A percentile compares a stretch with the other conserved stretches of the same genome.
These are phyloP conservation scores for Angomonas ambiguus DNA, from an alignment of 208 protist genomes.

Conservation along the genomic window DNA sequence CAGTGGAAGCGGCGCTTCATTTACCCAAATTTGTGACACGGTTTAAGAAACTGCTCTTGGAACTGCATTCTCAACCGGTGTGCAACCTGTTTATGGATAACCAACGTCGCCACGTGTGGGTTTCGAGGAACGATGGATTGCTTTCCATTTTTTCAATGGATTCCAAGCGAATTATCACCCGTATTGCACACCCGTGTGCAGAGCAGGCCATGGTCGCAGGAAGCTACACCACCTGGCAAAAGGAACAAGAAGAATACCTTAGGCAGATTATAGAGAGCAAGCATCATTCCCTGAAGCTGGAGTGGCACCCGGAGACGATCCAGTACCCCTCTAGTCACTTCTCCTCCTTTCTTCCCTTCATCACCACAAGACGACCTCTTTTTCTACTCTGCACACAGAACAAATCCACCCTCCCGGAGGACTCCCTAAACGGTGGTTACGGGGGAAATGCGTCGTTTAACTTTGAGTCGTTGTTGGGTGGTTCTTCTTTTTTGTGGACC, in stretches of 20 bases:
- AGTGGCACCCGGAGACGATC: slow-evolving; percentile 56
- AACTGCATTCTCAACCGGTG: slow-evolving; percentile 75
- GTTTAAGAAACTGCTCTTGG: slow-evolving; percentile 47
- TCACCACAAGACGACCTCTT: slow-evolving; percentile 22
- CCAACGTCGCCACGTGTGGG: slow-evolving; percentile 45
- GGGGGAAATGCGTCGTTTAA: neutral
- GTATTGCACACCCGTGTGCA: slow-evolving; percentile 63
- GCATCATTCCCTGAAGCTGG: slow-evolving; percentile 23
- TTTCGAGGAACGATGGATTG: slow-evolving; percentile 71
- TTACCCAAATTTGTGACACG: slow-evolving; percentile 44
- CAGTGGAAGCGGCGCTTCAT: slow-evolving; percentile 18
- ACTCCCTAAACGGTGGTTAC: neutral
- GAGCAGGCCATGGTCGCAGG: slow-evolving; percentile 46
- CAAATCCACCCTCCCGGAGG: neutral
- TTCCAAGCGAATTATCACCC: slow-evolving; percentile 54
- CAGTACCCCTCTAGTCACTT: slow-evolving; percentile 50
- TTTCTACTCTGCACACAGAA: slow-evolving; percentile 20
- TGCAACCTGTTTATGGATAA: slow-evolving; percentile 62
- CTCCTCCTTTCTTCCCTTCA: slow-evolving; percentile 41
- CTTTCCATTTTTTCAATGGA: slow-evolving; percentile 68
- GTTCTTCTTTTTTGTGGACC: slow-evolving; percentile 12
- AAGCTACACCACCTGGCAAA: slow-evolving; percentile 37
- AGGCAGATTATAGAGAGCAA: neutral
- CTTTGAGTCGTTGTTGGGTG: neutral
- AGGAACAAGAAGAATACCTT: slow-evolving; percentile 26